Evolutionary conservation across 345 rosid genomes (phyloP).

Genomic region (Aegle marmelos): DNA sequence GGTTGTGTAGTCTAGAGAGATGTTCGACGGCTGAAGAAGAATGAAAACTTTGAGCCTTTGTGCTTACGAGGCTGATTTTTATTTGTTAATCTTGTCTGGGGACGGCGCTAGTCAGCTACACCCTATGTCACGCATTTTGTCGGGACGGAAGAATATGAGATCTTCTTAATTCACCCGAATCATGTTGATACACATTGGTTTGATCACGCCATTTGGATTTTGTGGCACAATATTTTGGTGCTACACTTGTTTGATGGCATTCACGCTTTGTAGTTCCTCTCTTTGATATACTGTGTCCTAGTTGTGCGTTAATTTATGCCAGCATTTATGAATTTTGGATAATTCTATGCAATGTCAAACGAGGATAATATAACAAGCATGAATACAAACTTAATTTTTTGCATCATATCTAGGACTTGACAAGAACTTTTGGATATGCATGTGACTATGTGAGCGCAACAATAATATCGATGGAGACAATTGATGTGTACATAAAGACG

Average conservation of each 20-base stretch:
- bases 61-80: not conserved
- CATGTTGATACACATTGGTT: conserved; percentile 16
- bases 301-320: too few species aligned
- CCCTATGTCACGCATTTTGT: not conserved
- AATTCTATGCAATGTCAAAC: too few species aligned
- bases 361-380: too few species aligned
- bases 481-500: too few species aligned
- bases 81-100: not conserved
- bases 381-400: too few species aligned
- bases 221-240: not conserved
- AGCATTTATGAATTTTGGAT: too few species aligned
- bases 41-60: not conserved
- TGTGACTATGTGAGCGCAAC: too few species aligned
- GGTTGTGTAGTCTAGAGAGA: not conserved
- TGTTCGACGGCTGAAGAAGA: not conserved
- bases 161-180: not conserved
- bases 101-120: not conserved
- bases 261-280: too few species aligned
- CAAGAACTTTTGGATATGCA: too few species aligned
- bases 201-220: conserved; percentile 28
- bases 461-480: too few species aligned
- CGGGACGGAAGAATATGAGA: not conserved
- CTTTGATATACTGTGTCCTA: too few species aligned
- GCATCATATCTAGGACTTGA: too few species aligned
- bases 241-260: not conserved